Evolutionary conservation across 2,329 filamentous ascomycete genomes (phyloP), one percentile per base, ranked within the genome.

Genomic region (Colletotrichum sp.): DNA sequence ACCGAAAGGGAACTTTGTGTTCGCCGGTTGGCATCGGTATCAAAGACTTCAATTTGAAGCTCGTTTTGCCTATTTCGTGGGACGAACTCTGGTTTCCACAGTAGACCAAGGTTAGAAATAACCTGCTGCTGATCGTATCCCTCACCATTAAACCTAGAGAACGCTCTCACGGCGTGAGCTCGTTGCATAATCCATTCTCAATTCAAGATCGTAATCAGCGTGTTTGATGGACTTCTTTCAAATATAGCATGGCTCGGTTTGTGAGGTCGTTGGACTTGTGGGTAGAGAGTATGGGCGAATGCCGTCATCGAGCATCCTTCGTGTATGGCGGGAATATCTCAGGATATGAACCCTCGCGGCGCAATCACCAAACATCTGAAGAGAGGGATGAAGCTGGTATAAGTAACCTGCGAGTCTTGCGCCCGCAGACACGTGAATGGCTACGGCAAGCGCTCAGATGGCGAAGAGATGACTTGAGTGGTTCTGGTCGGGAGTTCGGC

Each of bases 361-460:
- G 43, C 0, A 8, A 5, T 52, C 43, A 52, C 43, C n/a, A 28
- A 58, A 4, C 8, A 4, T 58, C 1, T 4, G 24, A 6, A 58
- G 24, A 61, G 58, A 61, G 28, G 58, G 58, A 10, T 8, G 58
- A 34, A 30, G 58, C 15, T 8, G 26, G 16, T 61, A 61, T 30
- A 36, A 24, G 32, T 66, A 30, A 16, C 4, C 15, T 1, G 30
- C 16, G 13, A 24, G 21, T 21, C 10, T 32, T 70, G 66, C 76
- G 76, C 69, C 76, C 70, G 76, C 73, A 76, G 56, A 55, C 73
- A 77, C 73, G 76, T 76, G 76, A 65, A 38, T 8, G n/a, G 16
- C 16, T 24, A 61, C 32, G 12, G 70, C 30, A 61, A 62, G 70
- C 38, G 26, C 13, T 48, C 52, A 64, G 18, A 48, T 34, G 16